Conservation (phyloP, 2,329 filamentous ascomycete genomes). For the Penicillium sp. region DNA sequence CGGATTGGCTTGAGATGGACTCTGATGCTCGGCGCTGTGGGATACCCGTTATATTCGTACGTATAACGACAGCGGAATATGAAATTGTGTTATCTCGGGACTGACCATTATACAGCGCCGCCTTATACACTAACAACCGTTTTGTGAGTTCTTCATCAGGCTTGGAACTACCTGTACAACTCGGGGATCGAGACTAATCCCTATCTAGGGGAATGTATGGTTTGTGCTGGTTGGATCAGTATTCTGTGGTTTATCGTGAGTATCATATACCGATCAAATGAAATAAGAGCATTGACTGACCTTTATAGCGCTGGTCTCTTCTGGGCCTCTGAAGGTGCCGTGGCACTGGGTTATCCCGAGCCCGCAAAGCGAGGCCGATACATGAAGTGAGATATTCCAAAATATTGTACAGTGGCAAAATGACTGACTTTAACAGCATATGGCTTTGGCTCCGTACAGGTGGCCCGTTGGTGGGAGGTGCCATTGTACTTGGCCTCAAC, state of each 20-base stretch:
- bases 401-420: too few species aligned
- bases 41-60: constrained; percentile 50
- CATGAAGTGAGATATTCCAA: constrained; percentile 35
- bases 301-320: constrained; percentile 46
- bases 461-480: constrained; percentile 51
- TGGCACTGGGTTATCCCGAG: constrained; percentile 52
- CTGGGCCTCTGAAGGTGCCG: constrained; percentile 53
- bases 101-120: constrained; percentile 31
- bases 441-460: constrained; percentile 54
- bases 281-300: not conserved
- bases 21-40: constrained; percentile 44
- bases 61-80: not conserved
- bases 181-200: constrained; percentile 3
- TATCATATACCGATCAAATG: not conserved
- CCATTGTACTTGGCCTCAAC: constrained; percentile 51
- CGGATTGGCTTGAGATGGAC: constrained; percentile 51
- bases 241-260: constrained; percentile 48
- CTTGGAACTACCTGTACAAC: not conserved
- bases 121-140: constrained; percentile 46
- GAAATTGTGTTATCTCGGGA: not conserved
- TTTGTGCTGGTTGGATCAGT: constrained; percentile 53
- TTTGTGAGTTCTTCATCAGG: constrained; percentile 18
- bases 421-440: constrained; percentile 27
- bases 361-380: constrained; percentile 49
- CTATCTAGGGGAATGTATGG: constrained; percentile 49